These are phyloP conservation scores for Aspergillus heteromorphus DNA, from an alignment of 495 filamentous ascomycete species.

Conservation along the genomic window DNA sequence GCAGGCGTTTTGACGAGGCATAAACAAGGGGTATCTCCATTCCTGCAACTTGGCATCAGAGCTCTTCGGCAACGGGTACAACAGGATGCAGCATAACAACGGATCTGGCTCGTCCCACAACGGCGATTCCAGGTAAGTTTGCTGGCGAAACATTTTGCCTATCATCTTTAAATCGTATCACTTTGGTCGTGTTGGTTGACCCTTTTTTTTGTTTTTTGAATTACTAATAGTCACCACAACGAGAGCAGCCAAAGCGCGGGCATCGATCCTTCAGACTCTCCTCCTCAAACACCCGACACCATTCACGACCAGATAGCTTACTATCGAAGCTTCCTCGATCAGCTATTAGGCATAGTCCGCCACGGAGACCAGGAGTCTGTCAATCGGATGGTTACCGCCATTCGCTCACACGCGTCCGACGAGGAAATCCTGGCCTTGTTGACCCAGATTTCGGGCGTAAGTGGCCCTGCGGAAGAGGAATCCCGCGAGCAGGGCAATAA, in stretches of 20 bases:
- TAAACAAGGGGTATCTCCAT: neutral
- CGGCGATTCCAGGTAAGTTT: neutral
- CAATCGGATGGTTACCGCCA: conserved; percentile 21
- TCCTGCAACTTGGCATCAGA: neutral
- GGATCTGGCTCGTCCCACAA: neutral
- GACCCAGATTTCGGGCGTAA: conserved; percentile 7
- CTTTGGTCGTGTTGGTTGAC: neutral
- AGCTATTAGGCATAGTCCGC: conserved; percentile 25
- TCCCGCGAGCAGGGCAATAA: neutral
- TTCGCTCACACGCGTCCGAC: conserved; percentile 32
- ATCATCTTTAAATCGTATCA: neutral
- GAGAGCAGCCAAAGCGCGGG: neutral
- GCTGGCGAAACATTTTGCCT: neutral
- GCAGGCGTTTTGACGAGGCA: neutral
- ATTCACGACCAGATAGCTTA: conserved; percentile 15
- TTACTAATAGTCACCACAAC: conserved; percentile 1
- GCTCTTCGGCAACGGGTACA: neutral
- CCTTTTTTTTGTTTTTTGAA: too few species aligned
- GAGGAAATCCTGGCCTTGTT: conserved; percentile 24
- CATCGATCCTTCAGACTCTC: neutral
- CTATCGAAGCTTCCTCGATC: conserved; percentile 26
- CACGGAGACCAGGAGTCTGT: conserved; percentile 23
- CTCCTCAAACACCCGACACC: neutral
- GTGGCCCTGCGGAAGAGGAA: neutral
- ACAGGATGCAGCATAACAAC: neutral